A percentile compares a stretch with the other conserved stretches of the same genome.
Evolutionary conservation across 805 yeast genomes (phyloP).

Genomic region (Ogataea naganishii): DNA sequence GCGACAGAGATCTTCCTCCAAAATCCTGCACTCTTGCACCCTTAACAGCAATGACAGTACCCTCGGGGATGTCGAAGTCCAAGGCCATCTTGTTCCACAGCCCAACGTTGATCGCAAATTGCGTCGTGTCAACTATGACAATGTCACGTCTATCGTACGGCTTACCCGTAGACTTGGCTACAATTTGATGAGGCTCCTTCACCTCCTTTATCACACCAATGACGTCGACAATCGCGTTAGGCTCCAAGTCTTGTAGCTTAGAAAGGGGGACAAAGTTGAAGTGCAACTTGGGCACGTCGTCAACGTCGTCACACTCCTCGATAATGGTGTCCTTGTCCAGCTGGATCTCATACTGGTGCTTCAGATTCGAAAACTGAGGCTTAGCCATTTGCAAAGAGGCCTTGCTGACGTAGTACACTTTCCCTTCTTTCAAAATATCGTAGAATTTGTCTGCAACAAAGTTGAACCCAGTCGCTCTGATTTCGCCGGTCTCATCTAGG

Average conservation of each 20-base stretch:
- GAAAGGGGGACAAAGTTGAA: slow-evolving; percentile 68
- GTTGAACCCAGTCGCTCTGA: slow-evolving; percentile 90
- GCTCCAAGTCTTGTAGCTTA: slow-evolving; percentile 57
- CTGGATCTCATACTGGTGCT: slow-evolving; percentile 81
- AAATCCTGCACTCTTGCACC: slow-evolving; percentile 87
- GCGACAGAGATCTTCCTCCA: slow-evolving; percentile 75
- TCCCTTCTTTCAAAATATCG: slow-evolving; percentile 76
- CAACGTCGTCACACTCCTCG: slow-evolving; percentile 50
- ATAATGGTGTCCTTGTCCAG: slow-evolving; percentile 74
- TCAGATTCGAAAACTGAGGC: slow-evolving; percentile 74
- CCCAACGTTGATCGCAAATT: slow-evolving; percentile 67
- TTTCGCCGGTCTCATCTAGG: slow-evolving; percentile 92
- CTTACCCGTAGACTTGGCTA: slow-evolving; percentile 82
- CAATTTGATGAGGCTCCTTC: slow-evolving; percentile 65
- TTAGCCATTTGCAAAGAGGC: slow-evolving; percentile 78
- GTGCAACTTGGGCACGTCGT: slow-evolving; percentile 68
- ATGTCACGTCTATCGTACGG: slow-evolving; percentile 91
- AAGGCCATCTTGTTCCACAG: slow-evolving; percentile 87
- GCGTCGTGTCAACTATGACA: slow-evolving; percentile 76
- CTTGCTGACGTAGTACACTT: slow-evolving; percentile 76
- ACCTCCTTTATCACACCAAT: slow-evolving; percentile 80
- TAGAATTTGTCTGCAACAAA: slow-evolving; percentile 75
- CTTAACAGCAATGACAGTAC: slow-evolving; percentile 84
- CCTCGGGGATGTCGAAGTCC: slow-evolving; percentile 64
- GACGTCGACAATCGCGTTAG: slow-evolving; percentile 72